Conservation (phyloP, 2,329 filamentous ascomycete genomes). For the Golovinomyces cichoracearum region DNA sequence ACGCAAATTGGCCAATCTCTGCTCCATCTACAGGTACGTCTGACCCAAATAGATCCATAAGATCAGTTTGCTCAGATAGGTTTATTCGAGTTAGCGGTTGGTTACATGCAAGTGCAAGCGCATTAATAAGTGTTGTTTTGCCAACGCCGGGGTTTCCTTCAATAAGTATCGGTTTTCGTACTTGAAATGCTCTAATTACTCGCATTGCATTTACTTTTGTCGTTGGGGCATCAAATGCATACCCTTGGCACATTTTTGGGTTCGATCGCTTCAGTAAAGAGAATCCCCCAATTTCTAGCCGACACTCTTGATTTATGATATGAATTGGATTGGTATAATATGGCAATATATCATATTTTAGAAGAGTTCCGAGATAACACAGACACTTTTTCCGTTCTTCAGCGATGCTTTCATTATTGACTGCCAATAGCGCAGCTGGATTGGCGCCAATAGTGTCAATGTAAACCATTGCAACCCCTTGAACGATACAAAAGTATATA, state of each 20-base stretch:
- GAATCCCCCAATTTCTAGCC: constrained; percentile 50
- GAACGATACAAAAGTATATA: constrained; percentile 30
- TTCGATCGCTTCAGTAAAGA: constrained; percentile 28
- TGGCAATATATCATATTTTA: constrained; percentile 33
- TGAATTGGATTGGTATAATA: constrained; percentile 39
- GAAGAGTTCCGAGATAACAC: constrained; percentile 39
- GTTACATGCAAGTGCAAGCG: constrained; percentile 55
- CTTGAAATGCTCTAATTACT: constrained; percentile 65
- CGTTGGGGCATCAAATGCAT: constrained; percentile 70
- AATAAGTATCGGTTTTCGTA: constrained; percentile 72
- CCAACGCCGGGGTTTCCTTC: constrained; percentile 96
- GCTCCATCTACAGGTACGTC: constrained; percentile 91
- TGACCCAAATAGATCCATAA: constrained; percentile 92
- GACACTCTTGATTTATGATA: constrained; percentile 26
- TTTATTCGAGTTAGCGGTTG: constrained; percentile 80
- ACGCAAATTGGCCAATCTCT: constrained; percentile 69
- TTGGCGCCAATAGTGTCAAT: constrained; percentile 90
- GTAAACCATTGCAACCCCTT: constrained; percentile 86
- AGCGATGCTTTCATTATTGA: constrained; percentile 41
- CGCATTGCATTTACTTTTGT: constrained; percentile 77
- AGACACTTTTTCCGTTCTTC: constrained; percentile 51
- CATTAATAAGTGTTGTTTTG: constrained; percentile 79
- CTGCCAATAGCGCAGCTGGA: constrained; percentile 61
- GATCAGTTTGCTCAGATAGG: constrained; percentile 85
- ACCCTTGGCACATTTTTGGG: constrained; percentile 29